These are phyloP conservation scores for Centella asiatica DNA, from an alignment of 129 eudicot genomes.

Conservation along the genomic window DNA sequence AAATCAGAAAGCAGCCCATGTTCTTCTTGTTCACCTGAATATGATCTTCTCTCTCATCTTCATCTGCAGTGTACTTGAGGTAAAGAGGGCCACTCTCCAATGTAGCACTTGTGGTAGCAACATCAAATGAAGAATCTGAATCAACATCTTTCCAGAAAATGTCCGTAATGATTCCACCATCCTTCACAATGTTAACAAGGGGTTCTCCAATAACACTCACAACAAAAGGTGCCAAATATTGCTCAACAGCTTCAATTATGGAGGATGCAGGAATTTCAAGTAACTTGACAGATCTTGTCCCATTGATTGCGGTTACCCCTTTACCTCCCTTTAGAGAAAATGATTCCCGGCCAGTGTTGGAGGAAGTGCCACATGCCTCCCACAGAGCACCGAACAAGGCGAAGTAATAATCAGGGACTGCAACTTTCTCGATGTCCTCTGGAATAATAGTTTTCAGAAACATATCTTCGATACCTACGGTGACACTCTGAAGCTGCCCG, in stretches of 20 bases:
- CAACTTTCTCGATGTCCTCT: slow-evolving; percentile 38
- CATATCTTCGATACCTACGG: slow-evolving; percentile 96
- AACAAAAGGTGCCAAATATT: slow-evolving; percentile 56
- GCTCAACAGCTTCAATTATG: slow-evolving; percentile 61
- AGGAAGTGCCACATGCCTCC: slow-evolving; percentile 86
- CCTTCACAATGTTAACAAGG: slow-evolving; percentile 59
- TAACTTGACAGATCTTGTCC: slow-evolving; percentile 89
- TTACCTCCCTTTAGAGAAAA: slow-evolving; percentile 79
- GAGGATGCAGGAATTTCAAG: slow-evolving; percentile 60
- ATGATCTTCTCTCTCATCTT: slow-evolving; percentile 41
- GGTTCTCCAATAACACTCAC: slow-evolving; percentile 75
- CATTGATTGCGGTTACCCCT: slow-evolving; percentile 66
- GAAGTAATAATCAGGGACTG: slow-evolving; percentile 35
- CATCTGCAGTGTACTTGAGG: slow-evolving; percentile 58
- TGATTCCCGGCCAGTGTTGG: slow-evolving; percentile 80
- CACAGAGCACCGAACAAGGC: slow-evolving; percentile 76
- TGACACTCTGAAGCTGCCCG: slow-evolving; percentile 61
- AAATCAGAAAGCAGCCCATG: slow-evolving; percentile 58
- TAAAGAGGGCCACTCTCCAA: slow-evolving; percentile 56
- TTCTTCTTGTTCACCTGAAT: slow-evolving; percentile 33
- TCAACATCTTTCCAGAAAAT: slow-evolving; percentile 38
- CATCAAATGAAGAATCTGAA: slow-evolving; percentile 40
- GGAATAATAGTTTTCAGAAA: slow-evolving; percentile 68
- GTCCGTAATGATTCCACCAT: slow-evolving; percentile 55
- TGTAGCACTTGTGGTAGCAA: slow-evolving; percentile 24